These are phyloP conservation scores for Xylaria telfairii DNA, from an alignment of 495 filamentous ascomycete species.

Conservation along the genomic window DNA sequence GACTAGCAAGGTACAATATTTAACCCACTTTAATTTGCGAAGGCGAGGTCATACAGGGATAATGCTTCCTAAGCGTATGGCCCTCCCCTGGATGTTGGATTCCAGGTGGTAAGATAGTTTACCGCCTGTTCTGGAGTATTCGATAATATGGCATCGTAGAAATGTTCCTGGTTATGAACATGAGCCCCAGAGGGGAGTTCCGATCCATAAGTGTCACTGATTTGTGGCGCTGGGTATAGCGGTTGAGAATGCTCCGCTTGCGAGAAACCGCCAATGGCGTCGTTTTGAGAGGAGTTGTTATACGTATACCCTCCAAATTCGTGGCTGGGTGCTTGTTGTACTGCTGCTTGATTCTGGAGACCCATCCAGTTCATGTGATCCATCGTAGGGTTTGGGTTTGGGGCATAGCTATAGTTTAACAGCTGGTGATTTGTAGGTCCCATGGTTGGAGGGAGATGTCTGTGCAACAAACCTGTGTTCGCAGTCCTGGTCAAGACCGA, in stretches of 20 bases:
- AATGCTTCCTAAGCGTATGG: neutral
- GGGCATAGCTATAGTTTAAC: neutral
- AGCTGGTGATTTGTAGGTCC: neutral
- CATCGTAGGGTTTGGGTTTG: neutral
- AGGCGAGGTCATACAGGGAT: neutral
- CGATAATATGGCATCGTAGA: neutral
- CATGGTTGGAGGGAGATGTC: neutral
- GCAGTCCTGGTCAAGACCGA: neutral
- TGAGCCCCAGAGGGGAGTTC: neutral
- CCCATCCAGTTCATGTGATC: neutral
- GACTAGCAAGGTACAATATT: neutral
- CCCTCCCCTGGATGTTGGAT: neutral
- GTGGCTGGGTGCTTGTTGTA: neutral
- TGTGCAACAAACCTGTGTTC: neutral
- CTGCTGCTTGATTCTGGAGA: neutral
- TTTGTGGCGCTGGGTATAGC: neutral
- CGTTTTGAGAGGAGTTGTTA: neutral
- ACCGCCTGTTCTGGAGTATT: neutral
- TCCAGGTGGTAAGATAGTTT: neutral
- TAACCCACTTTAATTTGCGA: neutral
- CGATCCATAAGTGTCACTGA: neutral
- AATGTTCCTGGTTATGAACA: neutral
- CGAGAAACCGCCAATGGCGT: neutral
- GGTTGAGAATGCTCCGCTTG: neutral
- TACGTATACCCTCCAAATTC: neutral